Conservation (phyloP, 192 early-diverging fungal species). For the Paraglomus brasilianum region DNA sequence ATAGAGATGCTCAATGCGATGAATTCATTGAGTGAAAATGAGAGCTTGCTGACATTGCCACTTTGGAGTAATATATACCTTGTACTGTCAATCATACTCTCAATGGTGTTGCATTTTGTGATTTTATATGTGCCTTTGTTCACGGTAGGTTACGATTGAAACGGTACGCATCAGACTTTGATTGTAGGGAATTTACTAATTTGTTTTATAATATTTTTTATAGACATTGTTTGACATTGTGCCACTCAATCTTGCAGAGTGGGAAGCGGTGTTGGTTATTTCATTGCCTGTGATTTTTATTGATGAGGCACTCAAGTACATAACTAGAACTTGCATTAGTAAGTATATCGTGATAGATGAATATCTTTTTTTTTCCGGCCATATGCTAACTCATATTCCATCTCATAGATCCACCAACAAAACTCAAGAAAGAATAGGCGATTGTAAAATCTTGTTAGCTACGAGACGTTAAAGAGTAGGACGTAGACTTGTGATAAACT, state of each 20-base stretch:
- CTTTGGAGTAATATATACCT: constrained; percentile 91
- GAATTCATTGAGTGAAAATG: constrained; percentile 95
- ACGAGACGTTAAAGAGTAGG: too few species aligned
- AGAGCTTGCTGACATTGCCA: constrained; percentile 87
- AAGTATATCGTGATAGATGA: neutral
- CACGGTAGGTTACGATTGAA: constrained; percentile 49
- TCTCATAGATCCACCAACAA: constrained; percentile 9
- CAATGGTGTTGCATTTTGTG: constrained; percentile 92
- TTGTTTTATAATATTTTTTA: constrained; percentile 12
- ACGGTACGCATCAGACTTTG: neutral
- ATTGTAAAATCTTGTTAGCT: too few species aligned
- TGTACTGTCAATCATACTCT: constrained; percentile 77
- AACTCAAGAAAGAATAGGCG: constrained; percentile 8
- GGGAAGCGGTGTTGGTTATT: constrained; percentile 87
- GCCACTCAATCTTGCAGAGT: constrained; percentile 83
- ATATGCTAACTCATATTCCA: too few species aligned
- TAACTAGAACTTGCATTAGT: constrained; percentile 53
- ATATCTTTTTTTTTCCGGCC: neutral
- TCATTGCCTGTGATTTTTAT: constrained; percentile 89
- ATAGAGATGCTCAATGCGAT: constrained; percentile 99
- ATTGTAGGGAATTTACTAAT: constrained; percentile 1
- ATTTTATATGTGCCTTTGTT: constrained; percentile 99
- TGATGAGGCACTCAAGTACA: constrained; percentile 89
- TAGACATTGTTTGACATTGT: constrained; percentile 85
- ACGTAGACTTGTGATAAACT: too few species aligned